Percentiles rank a stretch among this genome's conserved stretches.
Evolutionary conservation across 139 green algal genomes (phyloP).

Genomic region (Pseudopediastrum boryanum): DNA sequence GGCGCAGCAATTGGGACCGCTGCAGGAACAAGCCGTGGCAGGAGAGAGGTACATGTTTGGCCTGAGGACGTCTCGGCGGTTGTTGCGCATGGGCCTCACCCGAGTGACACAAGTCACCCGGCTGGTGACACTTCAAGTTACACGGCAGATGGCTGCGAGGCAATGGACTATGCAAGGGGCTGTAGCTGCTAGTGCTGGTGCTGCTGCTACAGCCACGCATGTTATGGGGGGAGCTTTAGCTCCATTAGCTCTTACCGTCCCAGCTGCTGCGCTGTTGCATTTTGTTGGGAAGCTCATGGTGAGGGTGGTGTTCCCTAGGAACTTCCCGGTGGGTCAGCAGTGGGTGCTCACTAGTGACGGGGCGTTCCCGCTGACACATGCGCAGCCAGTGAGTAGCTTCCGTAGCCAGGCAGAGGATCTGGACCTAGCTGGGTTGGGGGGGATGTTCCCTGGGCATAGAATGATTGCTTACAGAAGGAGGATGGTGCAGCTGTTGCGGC

Average conservation of each 20-base stretch:
- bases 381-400: constrained; percentile 1
- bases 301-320: constrained; percentile 4
- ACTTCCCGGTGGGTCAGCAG: constrained; percentile 24
- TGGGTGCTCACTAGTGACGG: constrained; percentile 21
- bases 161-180: no score
- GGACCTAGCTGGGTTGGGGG: constrained; percentile 14
- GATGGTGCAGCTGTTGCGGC: constrained; percentile 5
- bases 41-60: no score
- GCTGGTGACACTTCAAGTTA: no score
- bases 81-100: no score
- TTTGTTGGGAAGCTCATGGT: not conserved
- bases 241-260: constrained; percentile 12
- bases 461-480: constrained; percentile 34
- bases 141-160: no score
- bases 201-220: no score
- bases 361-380: not conserved
- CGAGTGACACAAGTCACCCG: no score
- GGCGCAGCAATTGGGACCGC: no score
- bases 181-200: no score
- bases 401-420: not conserved
- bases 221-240: no score
- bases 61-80: no score
- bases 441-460: constrained; percentile 31
- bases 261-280: constrained; percentile 19
- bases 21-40: no score